Evolutionary conservation across 768 basidiomycete species (phyloP).

Genomic region (Boletus patriciae): DNA sequence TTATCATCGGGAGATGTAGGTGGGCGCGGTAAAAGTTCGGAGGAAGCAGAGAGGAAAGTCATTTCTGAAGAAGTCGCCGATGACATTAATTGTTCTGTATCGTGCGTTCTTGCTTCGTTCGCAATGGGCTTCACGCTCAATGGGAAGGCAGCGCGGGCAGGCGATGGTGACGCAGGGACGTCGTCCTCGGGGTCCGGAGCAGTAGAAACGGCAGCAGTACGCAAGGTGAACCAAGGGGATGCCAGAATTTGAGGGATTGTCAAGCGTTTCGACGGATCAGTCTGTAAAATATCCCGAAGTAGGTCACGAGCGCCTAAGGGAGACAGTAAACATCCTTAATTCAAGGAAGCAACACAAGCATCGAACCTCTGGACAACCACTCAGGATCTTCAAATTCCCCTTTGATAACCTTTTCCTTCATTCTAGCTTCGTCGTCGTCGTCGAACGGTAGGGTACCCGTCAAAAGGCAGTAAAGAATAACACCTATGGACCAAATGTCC

Average conservation of each 20-base stretch:
- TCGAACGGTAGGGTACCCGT: slow-evolving; percentile 91
- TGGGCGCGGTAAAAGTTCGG: slow-evolving; percentile 49
- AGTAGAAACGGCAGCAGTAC: slow-evolving; percentile 6
- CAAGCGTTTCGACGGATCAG: slow-evolving; percentile 72
- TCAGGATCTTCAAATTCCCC: slow-evolving; percentile 90
- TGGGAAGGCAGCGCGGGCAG: slow-evolving; percentile 31
- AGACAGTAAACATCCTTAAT: slow-evolving; percentile 4
- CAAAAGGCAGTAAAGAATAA: slow-evolving; percentile 87
- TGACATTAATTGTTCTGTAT: slow-evolving; percentile 40
- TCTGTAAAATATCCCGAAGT: slow-evolving; percentile 71
- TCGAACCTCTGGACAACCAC: slow-evolving; percentile 83
- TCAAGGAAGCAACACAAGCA: slow-evolving; percentile 11
- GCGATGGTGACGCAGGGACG: slow-evolving; percentile 33
- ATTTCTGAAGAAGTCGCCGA: slow-evolving; percentile 47
- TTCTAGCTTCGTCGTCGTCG: slow-evolving; percentile 80
- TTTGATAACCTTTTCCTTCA: slow-evolving; percentile 81
- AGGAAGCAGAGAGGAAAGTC: slow-evolving; percentile 56
- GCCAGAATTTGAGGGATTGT: slow-evolving; percentile 82
- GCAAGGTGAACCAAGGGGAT: slow-evolving; percentile 80
- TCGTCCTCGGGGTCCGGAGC: slow-evolving; percentile 13
- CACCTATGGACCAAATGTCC: slow-evolving; percentile 92
- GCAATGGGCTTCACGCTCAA: slow-evolving; percentile 23
- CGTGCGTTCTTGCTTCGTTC: slow-evolving; percentile 10
- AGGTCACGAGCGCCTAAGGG: slow-evolving; percentile 79
- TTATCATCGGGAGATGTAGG: slow-evolving; percentile 59